Evolutionary conservation across 768 basidiomycete species (phyloP), one percentile per base, ranked within the genome.

Genomic region (Russula ochroleuca): DNA sequence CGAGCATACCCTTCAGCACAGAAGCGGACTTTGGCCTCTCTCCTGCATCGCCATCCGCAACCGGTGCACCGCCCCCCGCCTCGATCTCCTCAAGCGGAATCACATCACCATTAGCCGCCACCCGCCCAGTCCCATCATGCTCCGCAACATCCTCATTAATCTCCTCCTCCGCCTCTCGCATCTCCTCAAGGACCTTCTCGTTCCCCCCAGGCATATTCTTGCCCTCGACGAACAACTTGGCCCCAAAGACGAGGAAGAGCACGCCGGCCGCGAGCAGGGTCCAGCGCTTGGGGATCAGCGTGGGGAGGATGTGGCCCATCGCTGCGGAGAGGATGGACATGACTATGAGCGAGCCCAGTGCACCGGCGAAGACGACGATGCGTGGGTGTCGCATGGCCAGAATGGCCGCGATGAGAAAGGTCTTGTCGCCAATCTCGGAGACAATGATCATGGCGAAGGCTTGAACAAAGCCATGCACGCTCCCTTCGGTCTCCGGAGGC

Each of bases 351-450:
- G 94, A 93, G 17, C 83, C 81, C 68, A 98, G 87, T 1, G 97
- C 95, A 37, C 95, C 97, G 0, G 80, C 79, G 72, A 98, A 98
- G 63, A 99, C 94, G 61, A 86, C 76, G 49, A 88, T 68, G 23
- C 95, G 87, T 1, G 94, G 87, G 73, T 97, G 94, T 8, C 93
- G 88, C 86, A 94, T 94, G 13, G 95, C 94, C 70, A 84, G 90
- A 71, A 86, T 92, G 77, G 95, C 93, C 54, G 96, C 88, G 40
- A 89, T 87, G 67, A 89, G 78, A 71, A 89, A 89, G 0, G 96
- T 98, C 74, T 98, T 97, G 85, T 98, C 96, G 25, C 96, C 96
- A 48, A 95, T 88, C 79, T 94, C 92, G 2, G 92, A 93, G 72
- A 90, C 80, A 38, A 98, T 88, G 70, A 97, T 98, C 87, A 96